phyloP scores from a whole-genome alignment of 495 filamentous ascomycete species.

The Penicillium daleae region DNA sequence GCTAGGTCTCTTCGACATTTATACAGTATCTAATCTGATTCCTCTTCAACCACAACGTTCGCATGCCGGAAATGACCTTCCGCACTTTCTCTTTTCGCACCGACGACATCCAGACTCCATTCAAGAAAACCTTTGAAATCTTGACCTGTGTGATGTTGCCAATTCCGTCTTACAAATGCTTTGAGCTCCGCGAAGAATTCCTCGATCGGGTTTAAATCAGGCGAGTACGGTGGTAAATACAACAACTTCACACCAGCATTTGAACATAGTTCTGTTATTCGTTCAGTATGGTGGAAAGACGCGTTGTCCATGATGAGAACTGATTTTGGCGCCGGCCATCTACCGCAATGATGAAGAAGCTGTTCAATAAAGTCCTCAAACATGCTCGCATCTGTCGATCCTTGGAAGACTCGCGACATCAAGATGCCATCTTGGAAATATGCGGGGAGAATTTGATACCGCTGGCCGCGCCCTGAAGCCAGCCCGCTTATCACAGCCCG shows the following conservation, averaged over 20 bases:
- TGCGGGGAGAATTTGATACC: conserved; percentile 26
- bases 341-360: neutral
- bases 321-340: neutral
- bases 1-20: no score
- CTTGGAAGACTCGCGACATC: neutral
- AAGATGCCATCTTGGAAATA: neutral
- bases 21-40: neutral
- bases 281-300: neutral
- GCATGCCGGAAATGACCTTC: neutral
- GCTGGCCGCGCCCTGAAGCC: conserved; percentile 23
- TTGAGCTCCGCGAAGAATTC: neutral
- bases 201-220: neutral
- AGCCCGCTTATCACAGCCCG: conserved; percentile 27
- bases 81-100: neutral
- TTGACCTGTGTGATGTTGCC: neutral
- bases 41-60: neutral
- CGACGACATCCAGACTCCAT: neutral
- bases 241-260: neutral
- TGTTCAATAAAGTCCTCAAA: neutral
- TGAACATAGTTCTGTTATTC: neutral
- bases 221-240: neutral
- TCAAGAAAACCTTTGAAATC: neutral
- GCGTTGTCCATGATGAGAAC: neutral
- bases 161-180: neutral
- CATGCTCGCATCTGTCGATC: neutral